Conservation (phyloP, 345 rosid genomes). For the Brassica juncea region DNA sequence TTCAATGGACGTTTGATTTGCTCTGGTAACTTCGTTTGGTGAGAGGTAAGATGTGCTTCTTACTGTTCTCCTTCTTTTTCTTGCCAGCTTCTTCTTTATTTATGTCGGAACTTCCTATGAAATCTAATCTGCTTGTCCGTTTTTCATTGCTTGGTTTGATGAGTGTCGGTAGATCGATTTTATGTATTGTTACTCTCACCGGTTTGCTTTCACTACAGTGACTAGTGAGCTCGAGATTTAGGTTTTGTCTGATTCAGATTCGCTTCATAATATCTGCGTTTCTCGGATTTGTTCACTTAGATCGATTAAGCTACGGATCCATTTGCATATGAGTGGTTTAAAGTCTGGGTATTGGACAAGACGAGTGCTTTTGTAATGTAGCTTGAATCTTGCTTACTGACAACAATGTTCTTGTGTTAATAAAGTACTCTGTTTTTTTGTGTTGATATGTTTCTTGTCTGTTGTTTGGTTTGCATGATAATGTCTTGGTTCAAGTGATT, state of each 20-base stretch:
- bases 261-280: constrained; percentile 13
- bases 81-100: constrained; percentile 22
- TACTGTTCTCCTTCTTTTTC: neutral
- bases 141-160: constrained; percentile 19
- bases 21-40: constrained; percentile 19
- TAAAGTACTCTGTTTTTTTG: neutral
- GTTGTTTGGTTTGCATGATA: neutral
- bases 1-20: constrained; percentile 51
- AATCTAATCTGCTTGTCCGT: neutral
- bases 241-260: constrained; percentile 23
- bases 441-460: neutral
- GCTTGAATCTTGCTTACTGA: constrained; percentile 8
- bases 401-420: neutral
- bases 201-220: constrained; percentile 24
- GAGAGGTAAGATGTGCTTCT: constrained; percentile 23
- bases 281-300: constrained; percentile 28
- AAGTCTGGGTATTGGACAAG: constrained; percentile 2
- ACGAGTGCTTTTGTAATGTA: neutral
- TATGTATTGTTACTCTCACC: neutral
- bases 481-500: neutral
- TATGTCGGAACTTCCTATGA: constrained; percentile 18
- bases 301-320: constrained; percentile 24
- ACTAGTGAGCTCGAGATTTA: constrained; percentile 39
- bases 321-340: neutral
- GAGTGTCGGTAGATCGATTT: constrained; percentile 36